A percentile compares a stretch with the other conserved stretches of the same genome.
These are phyloP conservation scores for Solanum hybrid DNA, from an alignment of 305 asterid species.

Conservation along the genomic window DNA sequence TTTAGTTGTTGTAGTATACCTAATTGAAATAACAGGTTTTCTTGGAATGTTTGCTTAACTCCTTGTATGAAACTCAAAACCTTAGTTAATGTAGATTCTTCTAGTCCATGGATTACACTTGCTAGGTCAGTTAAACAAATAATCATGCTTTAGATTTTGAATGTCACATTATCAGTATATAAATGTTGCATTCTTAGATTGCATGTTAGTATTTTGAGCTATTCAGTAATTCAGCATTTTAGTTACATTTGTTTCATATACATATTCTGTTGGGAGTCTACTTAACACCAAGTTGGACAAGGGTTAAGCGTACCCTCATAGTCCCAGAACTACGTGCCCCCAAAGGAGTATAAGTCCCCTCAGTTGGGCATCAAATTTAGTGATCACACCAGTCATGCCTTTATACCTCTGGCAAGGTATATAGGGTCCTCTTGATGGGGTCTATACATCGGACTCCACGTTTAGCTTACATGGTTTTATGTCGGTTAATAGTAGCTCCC, in stretches of 20 bases:
- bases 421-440: neutral
- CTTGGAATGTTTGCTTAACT: neutral
- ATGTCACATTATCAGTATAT: neutral
- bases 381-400: neutral
- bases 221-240: neutral
- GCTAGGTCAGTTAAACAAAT: neutral
- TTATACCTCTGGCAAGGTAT: neutral
- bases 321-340: neutral
- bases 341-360: neutral
- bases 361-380: neutral
- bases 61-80: neutral
- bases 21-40: too few species aligned
- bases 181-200: neutral
- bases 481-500: neutral
- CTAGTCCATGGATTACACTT: neutral
- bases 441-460: accelerated
- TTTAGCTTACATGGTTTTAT: neutral
- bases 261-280: neutral
- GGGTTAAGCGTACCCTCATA: neutral
- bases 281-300: neutral
- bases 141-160: neutral
- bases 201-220: neutral
- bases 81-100: too few species aligned
- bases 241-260: too few species aligned
- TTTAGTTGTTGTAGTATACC: neutral